Base-by-base conservation (phyloP, 805 yeast genomes). In the Brettanomyces anomalus region DNA sequence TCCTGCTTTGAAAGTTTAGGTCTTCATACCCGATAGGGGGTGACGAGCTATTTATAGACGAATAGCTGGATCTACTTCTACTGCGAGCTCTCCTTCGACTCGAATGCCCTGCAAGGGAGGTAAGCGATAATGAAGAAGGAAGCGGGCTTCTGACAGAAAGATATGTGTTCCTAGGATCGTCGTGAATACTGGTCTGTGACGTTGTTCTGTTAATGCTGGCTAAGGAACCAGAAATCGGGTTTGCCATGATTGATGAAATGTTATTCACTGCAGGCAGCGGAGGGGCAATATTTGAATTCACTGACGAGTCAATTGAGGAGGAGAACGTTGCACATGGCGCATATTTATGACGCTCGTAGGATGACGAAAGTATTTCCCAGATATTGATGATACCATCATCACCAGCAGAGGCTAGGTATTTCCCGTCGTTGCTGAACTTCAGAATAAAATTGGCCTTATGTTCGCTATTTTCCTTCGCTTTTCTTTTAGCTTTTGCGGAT, bases 371-470 rank as follows among this genome's bases (percentile, higher is more conserved):
- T 4, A 85, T 94, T 58, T 85, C 79, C 93, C 95, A 88, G 4
- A 88, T 65, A 41, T 78, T 67, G 13, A 89, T 69, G 1, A 69
- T 60, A 3, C 81, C 72, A 55, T 85, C 88, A 51, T 84, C 77
- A 16, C 95, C 94, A 0, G 90, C 96, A 2, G 84, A 75, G 0
- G 96, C 96, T 52, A 89, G 61, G 57, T 71, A 86, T 59, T 77
- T 79, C 10, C 97, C 97, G 61, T 89, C 95, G 11, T 61, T 60
- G 44, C 85, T 79, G 61, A 89, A 89, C 52, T 77, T 74, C 66
- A 83, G 66, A 8, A 77, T 74, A 74, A 88, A 85, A n/a, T 85
- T 70, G 13, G 93, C 84, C 34, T 40, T 39, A 34, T 30, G 35
- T 37, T 31, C 40, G 28, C 5, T 37, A 4, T 14, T 37, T 14